phyloP scores from a whole-genome alignment of 192 early-diverging fungal genomes.

The Ambispora gerdemannii region DNA sequence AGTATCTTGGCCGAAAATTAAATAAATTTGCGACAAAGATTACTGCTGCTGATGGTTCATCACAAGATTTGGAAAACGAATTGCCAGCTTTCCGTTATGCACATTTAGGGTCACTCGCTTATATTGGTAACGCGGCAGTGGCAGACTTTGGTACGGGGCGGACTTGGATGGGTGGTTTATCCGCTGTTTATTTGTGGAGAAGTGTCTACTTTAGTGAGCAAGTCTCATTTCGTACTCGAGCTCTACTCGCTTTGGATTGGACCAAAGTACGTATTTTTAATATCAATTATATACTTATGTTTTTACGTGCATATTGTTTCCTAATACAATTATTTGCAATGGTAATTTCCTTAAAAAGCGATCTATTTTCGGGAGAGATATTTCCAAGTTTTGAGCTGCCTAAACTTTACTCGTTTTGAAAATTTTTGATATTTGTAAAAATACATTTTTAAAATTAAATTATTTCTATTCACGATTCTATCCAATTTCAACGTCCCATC shows the following conservation, averaged over 20 bases:
- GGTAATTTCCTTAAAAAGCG: conserved; percentile 19
- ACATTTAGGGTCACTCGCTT: conserved; percentile 66
- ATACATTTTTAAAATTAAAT: too few species aligned
- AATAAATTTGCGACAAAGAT: conserved; percentile 33
- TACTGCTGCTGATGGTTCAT: neutral
- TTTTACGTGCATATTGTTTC: too few species aligned
- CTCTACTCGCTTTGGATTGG: conserved; percentile 43
- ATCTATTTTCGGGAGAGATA: conserved; percentile 44
- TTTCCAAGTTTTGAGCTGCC: conserved; percentile 44
- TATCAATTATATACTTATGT: neutral
- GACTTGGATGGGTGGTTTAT: conserved; percentile 50
- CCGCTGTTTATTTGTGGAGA: conserved; percentile 57
- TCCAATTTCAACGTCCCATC: neutral
- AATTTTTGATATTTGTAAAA: too few species aligned
- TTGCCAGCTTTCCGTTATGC: conserved; percentile 57
- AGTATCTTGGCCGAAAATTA: conserved; percentile 44
- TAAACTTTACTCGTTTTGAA: too few species aligned
- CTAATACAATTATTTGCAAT: neutral
- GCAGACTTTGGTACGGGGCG: conserved; percentile 47
- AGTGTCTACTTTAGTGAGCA: conserved; percentile 57
- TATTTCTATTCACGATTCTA: too few species aligned
- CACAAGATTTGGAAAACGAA: conserved; percentile 3
- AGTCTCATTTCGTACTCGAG: conserved; percentile 42
- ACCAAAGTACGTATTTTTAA: conserved; percentile 32
- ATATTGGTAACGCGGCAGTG: conserved; percentile 61